Base-by-base conservation (phyloP, 2,329 filamentous ascomycete species). In the Teratosphaeria nubilosa region DNA sequence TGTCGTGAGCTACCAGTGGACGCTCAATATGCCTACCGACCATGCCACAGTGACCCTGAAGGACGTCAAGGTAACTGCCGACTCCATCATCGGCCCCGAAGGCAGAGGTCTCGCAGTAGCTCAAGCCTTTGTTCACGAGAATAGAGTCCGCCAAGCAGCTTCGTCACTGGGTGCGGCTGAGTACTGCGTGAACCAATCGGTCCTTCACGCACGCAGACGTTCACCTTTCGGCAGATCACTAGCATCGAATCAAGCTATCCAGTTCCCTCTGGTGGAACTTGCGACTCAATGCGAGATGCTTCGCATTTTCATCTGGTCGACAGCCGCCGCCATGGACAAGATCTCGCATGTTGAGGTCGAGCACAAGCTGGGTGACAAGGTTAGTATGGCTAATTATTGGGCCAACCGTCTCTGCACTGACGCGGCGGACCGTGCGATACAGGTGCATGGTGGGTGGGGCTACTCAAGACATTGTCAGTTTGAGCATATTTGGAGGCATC, bases 371-470 rank as follows among this genome's bases (percentile, higher is more conserved):
- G 80, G 81, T 25, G 80, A 83, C 66, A 82, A 84, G 66, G 82
- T 86, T 31, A 78, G 76, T 56, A 85, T 86, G 83, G 86, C 83
- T 70, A 86, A 85, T 65, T 86, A 84, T 67, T 86, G 80, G 76
- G 82, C 81, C 0, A 85, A 85, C 65, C 72, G 83, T 37, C 69
- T 86, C 41, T 83, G 80, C 56, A 82, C 78, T 11, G 76, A 85
- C 66, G 81, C 82, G 2, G 83, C 83, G 1, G 83, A 86, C 66
- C 74, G 78, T 31, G 83, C 83, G 2, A 86, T 86, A 30, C 83
- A 86, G 73, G 78, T 84, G 11, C 78, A 82, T 65, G 83, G 83
- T 6, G 82, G 81, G 0, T 79, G 81, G 65, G 82, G 82, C 1
- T 85, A 85, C 66, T 80, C 77, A 48, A 72, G 82, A 41, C 80